Percentiles rank a stretch among this genome's conserved stretches.
Conservation (phyloP, 768 basidiomycete genomes). For the Rhodocollybia butyracea region DNA sequence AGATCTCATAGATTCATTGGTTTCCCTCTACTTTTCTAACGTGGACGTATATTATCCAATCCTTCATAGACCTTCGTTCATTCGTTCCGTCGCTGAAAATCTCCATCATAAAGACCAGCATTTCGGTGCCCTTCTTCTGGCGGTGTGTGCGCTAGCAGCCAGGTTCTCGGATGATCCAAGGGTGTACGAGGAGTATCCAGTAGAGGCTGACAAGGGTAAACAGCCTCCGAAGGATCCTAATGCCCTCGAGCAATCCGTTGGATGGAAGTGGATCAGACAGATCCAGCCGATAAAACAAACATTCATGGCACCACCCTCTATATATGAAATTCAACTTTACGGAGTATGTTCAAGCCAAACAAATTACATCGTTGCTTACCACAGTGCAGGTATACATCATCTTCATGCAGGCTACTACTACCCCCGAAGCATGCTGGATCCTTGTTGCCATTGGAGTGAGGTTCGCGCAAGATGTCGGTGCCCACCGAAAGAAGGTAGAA, state of each 20-base stretch:
- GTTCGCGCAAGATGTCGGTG: constrained; percentile 46
- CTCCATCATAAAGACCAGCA: constrained; percentile 32
- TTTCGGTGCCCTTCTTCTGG: constrained; percentile 43
- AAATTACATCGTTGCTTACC: neutral
- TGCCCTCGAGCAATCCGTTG: neutral
- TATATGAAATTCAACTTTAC: constrained; percentile 56
- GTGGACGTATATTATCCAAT: constrained; percentile 40
- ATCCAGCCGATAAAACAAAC: constrained; percentile 49
- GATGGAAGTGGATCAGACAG: constrained; percentile 35
- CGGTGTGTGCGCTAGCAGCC: constrained; percentile 49
- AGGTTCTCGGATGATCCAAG: constrained; percentile 39
- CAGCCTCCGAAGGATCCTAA: too few relatives aligned
- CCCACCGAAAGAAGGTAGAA: neutral
- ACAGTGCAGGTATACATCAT: constrained; percentile 26
- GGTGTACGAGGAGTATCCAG: constrained; percentile 17
- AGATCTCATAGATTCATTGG: constrained; percentile 20
- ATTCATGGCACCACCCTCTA: constrained; percentile 42
- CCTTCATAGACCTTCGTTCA: constrained; percentile 49
- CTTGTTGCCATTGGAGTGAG: constrained; percentile 45
- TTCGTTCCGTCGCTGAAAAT: constrained; percentile 29
- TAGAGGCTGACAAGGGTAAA: neutral
- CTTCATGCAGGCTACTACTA: constrained; percentile 31
- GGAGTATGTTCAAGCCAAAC: constrained; percentile 26
- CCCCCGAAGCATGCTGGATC: constrained; percentile 42
- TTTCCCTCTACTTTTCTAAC: constrained; percentile 46